These are phyloP conservation scores for Sphaerosporella brunnea DNA, from an alignment of 495 filamentous ascomycete genomes.

Conservation along the genomic window DNA sequence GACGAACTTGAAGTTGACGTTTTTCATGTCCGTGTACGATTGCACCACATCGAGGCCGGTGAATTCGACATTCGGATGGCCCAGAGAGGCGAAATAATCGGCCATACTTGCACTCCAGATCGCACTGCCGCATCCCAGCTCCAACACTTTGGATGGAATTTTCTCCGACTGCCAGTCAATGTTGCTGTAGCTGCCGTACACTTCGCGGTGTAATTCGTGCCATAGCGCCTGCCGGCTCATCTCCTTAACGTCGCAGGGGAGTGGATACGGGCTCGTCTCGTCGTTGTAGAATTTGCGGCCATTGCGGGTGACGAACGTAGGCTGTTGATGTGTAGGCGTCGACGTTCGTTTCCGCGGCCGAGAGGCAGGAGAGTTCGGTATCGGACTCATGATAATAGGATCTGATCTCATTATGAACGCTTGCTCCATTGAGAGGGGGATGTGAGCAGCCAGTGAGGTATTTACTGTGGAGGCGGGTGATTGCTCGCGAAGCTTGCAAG, in stretches of 20 bases:
- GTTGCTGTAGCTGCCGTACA: slow-evolving; percentile 66
- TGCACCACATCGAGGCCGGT: slow-evolving; percentile 71
- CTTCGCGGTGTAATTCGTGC: slow-evolving; percentile 60
- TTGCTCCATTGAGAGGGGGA: no score
- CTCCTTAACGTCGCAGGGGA: slow-evolving; percentile 77
- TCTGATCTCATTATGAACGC: neutral
- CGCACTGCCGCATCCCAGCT: slow-evolving; percentile 74
- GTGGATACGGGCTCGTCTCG: slow-evolving; percentile 52
- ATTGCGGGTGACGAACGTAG: slow-evolving; percentile 51
- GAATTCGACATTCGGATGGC: slow-evolving; percentile 41
- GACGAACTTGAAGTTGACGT: slow-evolving; percentile 72
- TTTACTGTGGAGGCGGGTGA: no score
- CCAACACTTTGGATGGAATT: slow-evolving; percentile 61
- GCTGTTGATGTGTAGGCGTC: neutral
- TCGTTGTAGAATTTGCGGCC: slow-evolving; percentile 72
- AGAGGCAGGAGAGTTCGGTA: neutral
- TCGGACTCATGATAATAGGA: neutral
- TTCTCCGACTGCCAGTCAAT: slow-evolving; percentile 44
- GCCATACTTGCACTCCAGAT: slow-evolving; percentile 54
- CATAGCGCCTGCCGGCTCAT: slow-evolving; percentile 73
- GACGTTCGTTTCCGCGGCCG: slow-evolving; percentile 3
- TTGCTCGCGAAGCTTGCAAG: no score
- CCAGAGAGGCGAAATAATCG: slow-evolving; percentile 15
- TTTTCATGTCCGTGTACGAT: slow-evolving; percentile 50
- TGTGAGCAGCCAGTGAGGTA: no score